A percentile compares a stretch with the other conserved stretches of the same genome.
Evolutionary conservation across 495 filamentous ascomycete species (phyloP).

Genomic region (Tuber indicum): DNA sequence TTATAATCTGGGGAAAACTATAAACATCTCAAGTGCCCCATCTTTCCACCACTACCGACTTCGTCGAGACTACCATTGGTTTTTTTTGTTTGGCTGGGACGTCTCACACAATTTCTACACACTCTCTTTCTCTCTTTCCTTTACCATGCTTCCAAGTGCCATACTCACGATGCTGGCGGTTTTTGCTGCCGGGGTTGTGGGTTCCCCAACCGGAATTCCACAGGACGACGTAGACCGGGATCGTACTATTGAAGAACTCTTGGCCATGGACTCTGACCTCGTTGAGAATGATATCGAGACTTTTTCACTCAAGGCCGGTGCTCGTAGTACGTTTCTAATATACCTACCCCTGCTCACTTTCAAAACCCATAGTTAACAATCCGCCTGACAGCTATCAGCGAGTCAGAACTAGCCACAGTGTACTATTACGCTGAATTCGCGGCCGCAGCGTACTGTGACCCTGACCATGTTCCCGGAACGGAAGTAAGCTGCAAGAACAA

Average conservation of each 20-base stretch:
- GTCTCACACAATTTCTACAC: background rate
- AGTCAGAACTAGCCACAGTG: slow-evolving; percentile 42
- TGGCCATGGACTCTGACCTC: background rate
- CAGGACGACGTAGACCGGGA: background rate
- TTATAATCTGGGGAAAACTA: background rate
- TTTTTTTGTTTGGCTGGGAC: background rate
- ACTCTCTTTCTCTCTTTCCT: background rate
- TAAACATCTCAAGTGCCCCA: background rate
- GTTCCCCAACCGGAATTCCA: background rate
- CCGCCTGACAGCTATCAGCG: slow-evolving; percentile 1
- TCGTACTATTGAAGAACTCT: background rate
- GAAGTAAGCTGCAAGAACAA: slow-evolving; percentile 54
- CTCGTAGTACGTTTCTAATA: background rate
- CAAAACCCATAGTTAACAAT: slow-evolving; percentile 16
- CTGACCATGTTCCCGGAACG: slow-evolving; percentile 46
- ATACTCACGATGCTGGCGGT: background rate
- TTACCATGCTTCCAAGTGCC: background rate
- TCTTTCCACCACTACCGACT: background rate
- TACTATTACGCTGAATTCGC: slow-evolving; percentile 64
- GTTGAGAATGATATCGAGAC: background rate
- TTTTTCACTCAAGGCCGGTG: background rate
- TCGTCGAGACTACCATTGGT: background rate
- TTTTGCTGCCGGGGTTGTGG: background rate
- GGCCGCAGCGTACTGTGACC: slow-evolving; percentile 62
- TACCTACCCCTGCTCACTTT: background rate